Percentiles rank a stretch among this genome's conserved stretches.
phyloP scores from a whole-genome alignment of 768 basidiomycete species.

The Phanerochaete sordida region DNA sequence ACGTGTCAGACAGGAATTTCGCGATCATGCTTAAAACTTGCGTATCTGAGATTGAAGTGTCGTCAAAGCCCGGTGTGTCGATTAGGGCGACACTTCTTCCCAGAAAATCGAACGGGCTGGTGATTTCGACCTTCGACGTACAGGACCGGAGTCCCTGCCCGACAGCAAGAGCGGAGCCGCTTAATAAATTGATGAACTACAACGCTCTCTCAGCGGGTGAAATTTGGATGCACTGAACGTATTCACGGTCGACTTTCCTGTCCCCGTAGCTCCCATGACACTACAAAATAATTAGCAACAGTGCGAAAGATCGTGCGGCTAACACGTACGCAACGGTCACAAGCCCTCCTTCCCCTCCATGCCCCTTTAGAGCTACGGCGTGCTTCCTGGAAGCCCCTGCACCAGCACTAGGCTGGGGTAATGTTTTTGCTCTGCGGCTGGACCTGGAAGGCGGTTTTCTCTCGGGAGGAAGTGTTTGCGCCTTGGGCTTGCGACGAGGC shows the following conservation, averaged over 20 bases:
- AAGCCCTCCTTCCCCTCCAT: too few species aligned
- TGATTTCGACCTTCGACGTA: slow-evolving; percentile 3
- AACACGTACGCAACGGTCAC: too few species aligned
- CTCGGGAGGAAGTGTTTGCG: too few species aligned
- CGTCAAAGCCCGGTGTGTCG: slow-evolving; percentile 20
- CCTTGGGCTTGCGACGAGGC: too few species aligned
- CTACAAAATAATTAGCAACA: not conserved
- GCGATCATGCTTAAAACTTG: slow-evolving; percentile 28
- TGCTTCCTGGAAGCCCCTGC: too few species aligned
- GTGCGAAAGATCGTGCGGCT: too few species aligned
- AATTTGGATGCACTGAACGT: not conserved
- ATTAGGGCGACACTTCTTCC: slow-evolving; percentile 6
- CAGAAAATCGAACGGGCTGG: not conserved
- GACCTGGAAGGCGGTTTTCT: too few species aligned
- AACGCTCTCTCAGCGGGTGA: not conserved
- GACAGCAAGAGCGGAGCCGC: slow-evolving; percentile 11
- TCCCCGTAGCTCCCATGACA: slow-evolving; percentile 7
- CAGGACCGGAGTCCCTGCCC: slow-evolving; percentile 13
- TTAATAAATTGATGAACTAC: slow-evolving; percentile 19
- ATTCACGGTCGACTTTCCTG: slow-evolving; percentile 6
- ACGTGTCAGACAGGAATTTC: not conserved
- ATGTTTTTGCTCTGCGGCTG: too few species aligned
- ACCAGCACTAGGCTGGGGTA: too few species aligned
- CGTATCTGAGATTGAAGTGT: slow-evolving; percentile 22
- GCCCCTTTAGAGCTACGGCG: too few species aligned